These are phyloP conservation scores for Oryza coarctata DNA, from an alignment of 176 grass and related monocot genomes.

Conservation along the genomic window DNA sequence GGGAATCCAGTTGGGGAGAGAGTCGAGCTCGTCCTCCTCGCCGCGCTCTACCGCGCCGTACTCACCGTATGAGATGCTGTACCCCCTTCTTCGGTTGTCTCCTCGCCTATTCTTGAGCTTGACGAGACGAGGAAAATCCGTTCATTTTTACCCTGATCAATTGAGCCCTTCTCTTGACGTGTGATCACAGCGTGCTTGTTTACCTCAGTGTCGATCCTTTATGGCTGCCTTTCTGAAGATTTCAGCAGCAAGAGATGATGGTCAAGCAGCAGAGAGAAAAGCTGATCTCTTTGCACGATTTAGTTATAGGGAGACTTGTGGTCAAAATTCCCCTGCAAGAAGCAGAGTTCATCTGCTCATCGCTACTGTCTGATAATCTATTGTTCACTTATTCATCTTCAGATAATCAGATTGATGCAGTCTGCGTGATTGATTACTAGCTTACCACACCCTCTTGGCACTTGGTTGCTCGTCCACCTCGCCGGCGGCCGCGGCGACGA, in stretches of 20 bases:
- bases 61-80: too few relatives aligned
- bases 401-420: neutral
- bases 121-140: too few relatives aligned
- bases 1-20: too few relatives aligned
- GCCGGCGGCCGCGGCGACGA: conserved; percentile 20
- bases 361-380: neutral
- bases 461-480: conserved; percentile 24
- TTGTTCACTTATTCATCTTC: neutral
- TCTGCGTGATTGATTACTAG: neutral
- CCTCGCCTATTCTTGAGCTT: too few relatives aligned
- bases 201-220: neutral
- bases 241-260: neutral
- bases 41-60: too few relatives aligned
- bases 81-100: too few relatives aligned
- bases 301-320: conserved; percentile 3
- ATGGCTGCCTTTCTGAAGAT: conserved; percentile 2
- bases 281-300: conserved; percentile 6
- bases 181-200: too few relatives aligned
- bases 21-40: too few relatives aligned
- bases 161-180: too few relatives aligned
- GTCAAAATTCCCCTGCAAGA: conserved; percentile 35
- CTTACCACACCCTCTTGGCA: conserved; percentile 11
- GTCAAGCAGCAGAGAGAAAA: neutral
- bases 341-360: neutral
- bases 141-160: too few relatives aligned